Percentiles rank a stretch among this genome's conserved stretches.
phyloP scores from a whole-genome alignment of 306 rosid species.

The Mimosa pudica region DNA sequence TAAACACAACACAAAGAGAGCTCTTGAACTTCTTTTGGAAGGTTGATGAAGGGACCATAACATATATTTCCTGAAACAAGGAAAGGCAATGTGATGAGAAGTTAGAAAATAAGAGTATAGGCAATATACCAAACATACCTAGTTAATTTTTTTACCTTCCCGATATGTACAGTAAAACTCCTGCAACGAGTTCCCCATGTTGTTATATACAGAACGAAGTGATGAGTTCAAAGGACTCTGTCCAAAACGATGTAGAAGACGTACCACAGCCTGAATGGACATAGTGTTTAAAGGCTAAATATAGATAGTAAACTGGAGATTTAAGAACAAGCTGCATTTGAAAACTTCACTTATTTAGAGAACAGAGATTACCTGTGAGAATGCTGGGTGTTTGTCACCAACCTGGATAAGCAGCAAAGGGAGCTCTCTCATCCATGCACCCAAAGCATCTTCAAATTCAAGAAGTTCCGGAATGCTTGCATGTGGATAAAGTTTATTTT shows the following conservation, averaged over 20 bases:
- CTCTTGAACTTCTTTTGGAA: slow-evolving; percentile 78
- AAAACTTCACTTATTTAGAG: slow-evolving; percentile 22
- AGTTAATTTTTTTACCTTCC: slow-evolving; percentile 55
- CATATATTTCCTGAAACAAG: slow-evolving; percentile 55
- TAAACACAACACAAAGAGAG: slow-evolving; percentile 70
- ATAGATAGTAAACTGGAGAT: slow-evolving; percentile 17
- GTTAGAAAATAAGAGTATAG: slow-evolving; percentile 17
- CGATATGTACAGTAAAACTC: slow-evolving; percentile 49
- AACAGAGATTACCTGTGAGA: slow-evolving; percentile 53
- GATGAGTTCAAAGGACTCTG: slow-evolving; percentile 59
- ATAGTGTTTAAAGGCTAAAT: slow-evolving; percentile 19
- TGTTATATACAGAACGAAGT: slow-evolving; percentile 57
- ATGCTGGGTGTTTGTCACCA: slow-evolving; percentile 61
- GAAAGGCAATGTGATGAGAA: slow-evolving; percentile 32
- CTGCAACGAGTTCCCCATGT: slow-evolving; percentile 57
- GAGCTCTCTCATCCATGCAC: slow-evolving; percentile 74
- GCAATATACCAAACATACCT: slow-evolving; percentile 7
- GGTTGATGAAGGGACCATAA: slow-evolving; percentile 77
- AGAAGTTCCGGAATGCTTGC: slow-evolving; percentile 51
- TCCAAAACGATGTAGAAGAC: slow-evolving; percentile 69
- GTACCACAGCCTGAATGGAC: slow-evolving; percentile 60
- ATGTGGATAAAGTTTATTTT: slow-evolving; percentile 45
- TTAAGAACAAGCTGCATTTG: slow-evolving; percentile 31
- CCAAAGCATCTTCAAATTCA: slow-evolving; percentile 51
- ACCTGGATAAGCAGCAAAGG: slow-evolving; percentile 70